Percentiles rank a stretch among this genome's conserved stretches.
phyloP scores from a whole-genome alignment of 2,329 filamentous ascomycete genomes.

The Verticillium klebahnii region DNA sequence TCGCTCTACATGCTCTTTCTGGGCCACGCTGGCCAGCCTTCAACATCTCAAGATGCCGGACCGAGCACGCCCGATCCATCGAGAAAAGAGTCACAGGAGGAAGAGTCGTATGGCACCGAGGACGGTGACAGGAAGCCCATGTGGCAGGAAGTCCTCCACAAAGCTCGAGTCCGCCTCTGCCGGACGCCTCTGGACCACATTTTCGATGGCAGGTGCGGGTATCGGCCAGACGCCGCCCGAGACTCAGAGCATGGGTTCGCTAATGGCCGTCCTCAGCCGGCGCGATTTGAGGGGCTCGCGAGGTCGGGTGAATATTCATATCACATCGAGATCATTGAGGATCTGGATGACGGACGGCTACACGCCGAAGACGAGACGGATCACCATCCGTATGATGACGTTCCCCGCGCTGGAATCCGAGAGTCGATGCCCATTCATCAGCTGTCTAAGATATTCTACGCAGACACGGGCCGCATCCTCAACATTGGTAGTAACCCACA shows the following conservation, averaged over 20 bases:
- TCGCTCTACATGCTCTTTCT: slow-evolving; percentile 95
- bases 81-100: neutral
- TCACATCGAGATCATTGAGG: slow-evolving; percentile 76
- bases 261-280: neutral
- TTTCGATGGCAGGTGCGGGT: slow-evolving; percentile 34
- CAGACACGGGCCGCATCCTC: slow-evolving; percentile 82
- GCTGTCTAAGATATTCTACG: slow-evolving; percentile 89
- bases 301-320: slow-evolving; percentile 57
- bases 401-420: slow-evolving; percentile 40
- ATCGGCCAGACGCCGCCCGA: slow-evolving; percentile 13
- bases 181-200: slow-evolving; percentile 54
- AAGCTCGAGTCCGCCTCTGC: slow-evolving; percentile 76
- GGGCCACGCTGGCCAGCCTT: slow-evolving; percentile 53
- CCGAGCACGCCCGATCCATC: neutral
- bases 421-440: slow-evolving; percentile 51
- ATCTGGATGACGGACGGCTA: slow-evolving; percentile 58
- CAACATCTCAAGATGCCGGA: slow-evolving; percentile 19
- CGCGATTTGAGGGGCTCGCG: neutral
- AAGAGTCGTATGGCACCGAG: slow-evolving; percentile 34
- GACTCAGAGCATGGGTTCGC: neutral
- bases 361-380: slow-evolving; percentile 36
- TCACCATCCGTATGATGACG: slow-evolving; percentile 31
- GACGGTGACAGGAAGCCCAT: slow-evolving; percentile 62
- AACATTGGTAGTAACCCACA: slow-evolving; percentile 62
- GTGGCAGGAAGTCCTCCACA: slow-evolving; percentile 97